Evolutionary conservation across 306 rosid genomes (phyloP).

Genomic region (Cicer bijugum): DNA sequence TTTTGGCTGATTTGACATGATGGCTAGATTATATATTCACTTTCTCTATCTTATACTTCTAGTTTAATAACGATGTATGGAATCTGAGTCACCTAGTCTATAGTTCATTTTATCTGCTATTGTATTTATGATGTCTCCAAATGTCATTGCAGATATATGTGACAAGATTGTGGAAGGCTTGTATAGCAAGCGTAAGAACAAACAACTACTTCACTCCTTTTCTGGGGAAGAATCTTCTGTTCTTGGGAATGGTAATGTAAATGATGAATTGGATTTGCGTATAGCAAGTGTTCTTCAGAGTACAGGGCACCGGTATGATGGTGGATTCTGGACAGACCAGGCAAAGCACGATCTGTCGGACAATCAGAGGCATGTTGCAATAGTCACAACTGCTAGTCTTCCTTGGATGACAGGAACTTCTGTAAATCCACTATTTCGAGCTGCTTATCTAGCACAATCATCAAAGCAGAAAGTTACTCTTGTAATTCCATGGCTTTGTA

Average conservation of each 20-base stretch:
- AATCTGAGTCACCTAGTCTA: not conserved
- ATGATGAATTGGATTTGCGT: conserved; percentile 78
- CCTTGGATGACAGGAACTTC: conserved; percentile 99
- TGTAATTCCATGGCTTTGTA: conserved; percentile 92
- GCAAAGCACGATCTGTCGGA: conserved; percentile 60
- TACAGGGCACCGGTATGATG: conserved; percentile 85
- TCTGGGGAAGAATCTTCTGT: conserved; percentile 65
- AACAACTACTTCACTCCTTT: conserved; percentile 54
- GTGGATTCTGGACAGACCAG: conserved; percentile 85
- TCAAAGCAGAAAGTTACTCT: conserved; percentile 80
- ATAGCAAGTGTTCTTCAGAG: conserved; percentile 91
- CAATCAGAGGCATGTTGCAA: conserved; percentile 79
- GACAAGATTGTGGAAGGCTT: conserved; percentile 87
- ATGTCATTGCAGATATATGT: conserved; percentile 74
- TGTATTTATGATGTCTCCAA: conserved; percentile 38
- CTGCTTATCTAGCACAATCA: conserved; percentile 83
- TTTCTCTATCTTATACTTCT: conserved; percentile 8
- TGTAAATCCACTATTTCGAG: conserved; percentile 90
- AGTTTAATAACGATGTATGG: not conserved
- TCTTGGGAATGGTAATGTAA: conserved; percentile 62
- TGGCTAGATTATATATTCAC: conserved; percentile 1
- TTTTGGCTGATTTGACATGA: not conserved
- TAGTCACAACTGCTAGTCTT: conserved; percentile 96
- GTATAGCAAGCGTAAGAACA: conserved; percentile 76
- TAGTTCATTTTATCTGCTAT: conserved; percentile 7